Evolutionary conservation across 768 basidiomycete genomes (phyloP).

Genomic region (Podaxis carcinomalis): DNA sequence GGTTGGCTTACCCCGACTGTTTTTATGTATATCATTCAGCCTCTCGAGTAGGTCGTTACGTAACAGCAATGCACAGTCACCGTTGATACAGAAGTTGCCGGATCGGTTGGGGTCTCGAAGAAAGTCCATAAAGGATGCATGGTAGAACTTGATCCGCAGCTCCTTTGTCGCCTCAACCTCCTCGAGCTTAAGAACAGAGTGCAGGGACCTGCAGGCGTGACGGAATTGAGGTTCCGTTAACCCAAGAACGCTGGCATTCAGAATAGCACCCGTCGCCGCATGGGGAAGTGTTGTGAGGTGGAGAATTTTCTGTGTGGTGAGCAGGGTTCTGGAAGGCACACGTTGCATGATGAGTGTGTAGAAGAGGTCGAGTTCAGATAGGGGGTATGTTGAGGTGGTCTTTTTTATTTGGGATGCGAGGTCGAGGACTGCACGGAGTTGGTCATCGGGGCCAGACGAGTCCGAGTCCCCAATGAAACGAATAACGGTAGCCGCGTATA

Average conservation of each 20-base stretch:
- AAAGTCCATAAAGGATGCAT: slow-evolving; percentile 6
- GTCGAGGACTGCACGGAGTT: not conserved
- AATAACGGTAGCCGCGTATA: not conserved
- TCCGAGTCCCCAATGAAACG: not conserved
- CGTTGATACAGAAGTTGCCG: not conserved
- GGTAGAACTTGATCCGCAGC: not conserved
- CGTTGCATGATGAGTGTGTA: slow-evolving; percentile 1
- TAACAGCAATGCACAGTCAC: not conserved
- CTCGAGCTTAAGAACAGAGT: not conserved
- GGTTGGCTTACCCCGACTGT: not conserved
- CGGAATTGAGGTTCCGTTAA: not conserved
- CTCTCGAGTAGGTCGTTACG: not conserved
- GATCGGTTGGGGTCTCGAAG: not conserved
- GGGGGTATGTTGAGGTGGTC: not conserved
- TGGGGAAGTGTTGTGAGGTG: not conserved
- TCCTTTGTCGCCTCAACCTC: not conserved
- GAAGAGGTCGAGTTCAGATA: slow-evolving; percentile 1
- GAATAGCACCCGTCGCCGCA: not conserved
- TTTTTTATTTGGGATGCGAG: not conserved
- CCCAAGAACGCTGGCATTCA: not conserved
- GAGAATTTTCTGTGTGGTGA: not conserved
- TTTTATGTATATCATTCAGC: not conserved
- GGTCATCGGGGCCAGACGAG: slow-evolving; percentile 2
- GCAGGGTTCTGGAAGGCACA: not conserved
- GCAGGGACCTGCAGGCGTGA: not conserved